Percentiles rank a stretch among this genome's conserved stretches.
Evolutionary conservation across 2,329 filamentous ascomycete genomes (phyloP).

Genomic region (Alternaria angustiovoidea): DNA sequence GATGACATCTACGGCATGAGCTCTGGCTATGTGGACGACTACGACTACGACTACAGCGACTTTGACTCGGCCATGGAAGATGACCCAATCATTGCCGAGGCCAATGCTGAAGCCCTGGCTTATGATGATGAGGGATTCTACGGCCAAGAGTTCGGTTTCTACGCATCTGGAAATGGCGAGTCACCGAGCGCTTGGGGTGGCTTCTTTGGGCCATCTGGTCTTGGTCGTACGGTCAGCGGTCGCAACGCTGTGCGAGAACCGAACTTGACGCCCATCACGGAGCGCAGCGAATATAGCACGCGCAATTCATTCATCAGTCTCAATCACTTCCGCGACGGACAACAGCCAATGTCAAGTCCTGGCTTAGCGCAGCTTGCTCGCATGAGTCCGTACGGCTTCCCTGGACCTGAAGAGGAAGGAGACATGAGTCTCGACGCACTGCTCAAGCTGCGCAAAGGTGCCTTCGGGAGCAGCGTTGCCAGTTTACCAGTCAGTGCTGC

Average conservation of each 20-base stretch:
- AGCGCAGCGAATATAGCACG: slow-evolving; percentile 94
- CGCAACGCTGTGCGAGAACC: slow-evolving; percentile 73
- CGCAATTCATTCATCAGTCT: slow-evolving; percentile 88
- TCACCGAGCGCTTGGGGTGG: slow-evolving; percentile 79
- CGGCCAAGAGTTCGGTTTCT: slow-evolving; percentile 96
- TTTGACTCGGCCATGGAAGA: slow-evolving; percentile 62
- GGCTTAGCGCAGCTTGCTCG: slow-evolving; percentile 78
- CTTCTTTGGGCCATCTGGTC: slow-evolving; percentile 81
- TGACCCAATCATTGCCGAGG: slow-evolving; percentile 90
- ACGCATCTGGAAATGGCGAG: slow-evolving; percentile 67
- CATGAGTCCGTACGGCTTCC: slow-evolving; percentile 63
- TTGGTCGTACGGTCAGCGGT: slow-evolving; percentile 74
- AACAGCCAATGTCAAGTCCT: slow-evolving; percentile 68
- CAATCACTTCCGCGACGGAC: slow-evolving; percentile 60
- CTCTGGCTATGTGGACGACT: slow-evolving; percentile 52
- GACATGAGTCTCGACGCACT: slow-evolving; percentile 79
- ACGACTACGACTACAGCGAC: slow-evolving; percentile 71
- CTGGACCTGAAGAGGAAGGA: slow-evolving; percentile 63
- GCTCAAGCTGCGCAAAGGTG: slow-evolving; percentile 74
- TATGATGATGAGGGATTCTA: slow-evolving; percentile 95
- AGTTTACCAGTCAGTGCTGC: slow-evolving; percentile 66
- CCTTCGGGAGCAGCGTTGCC: slow-evolving; percentile 82
- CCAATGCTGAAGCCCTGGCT: slow-evolving; percentile 91
- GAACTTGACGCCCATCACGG: slow-evolving; percentile 94
- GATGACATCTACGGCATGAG: slow-evolving; percentile 44